Percentiles rank a stretch among this genome's conserved stretches.
phyloP scores from a whole-genome alignment of 2,329 filamentous ascomycete species.

The Talaromyces sp. region DNA sequence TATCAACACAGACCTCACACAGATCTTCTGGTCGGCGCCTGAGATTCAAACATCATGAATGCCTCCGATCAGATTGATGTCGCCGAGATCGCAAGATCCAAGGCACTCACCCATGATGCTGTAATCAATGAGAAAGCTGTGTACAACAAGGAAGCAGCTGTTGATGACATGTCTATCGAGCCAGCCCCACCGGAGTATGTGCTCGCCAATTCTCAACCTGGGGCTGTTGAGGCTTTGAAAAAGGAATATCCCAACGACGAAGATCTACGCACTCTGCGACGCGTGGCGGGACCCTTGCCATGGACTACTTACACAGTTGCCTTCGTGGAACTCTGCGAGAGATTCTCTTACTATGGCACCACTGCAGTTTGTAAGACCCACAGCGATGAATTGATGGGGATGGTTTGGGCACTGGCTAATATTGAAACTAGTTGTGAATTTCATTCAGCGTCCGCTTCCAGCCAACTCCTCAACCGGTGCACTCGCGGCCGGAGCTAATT shows the following conservation, averaged over 20 bases:
- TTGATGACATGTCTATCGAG: slow-evolving; percentile 16
- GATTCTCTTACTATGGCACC: slow-evolving; percentile 77
- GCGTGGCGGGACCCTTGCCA: slow-evolving; percentile 53
- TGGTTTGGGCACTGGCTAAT: slow-evolving; percentile 11
- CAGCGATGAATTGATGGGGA: not conserved
- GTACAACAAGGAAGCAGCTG: not conserved
- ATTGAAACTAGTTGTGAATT: slow-evolving; percentile 58
- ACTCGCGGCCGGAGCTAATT: slow-evolving; percentile 18
- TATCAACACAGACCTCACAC: not conserved
- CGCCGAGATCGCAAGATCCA: slow-evolving; percentile 28
- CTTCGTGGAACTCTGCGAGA: slow-evolving; percentile 74
- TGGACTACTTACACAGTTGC: slow-evolving; percentile 70
- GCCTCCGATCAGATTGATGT: slow-evolving; percentile 29
- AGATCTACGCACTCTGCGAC: slow-evolving; percentile 38
- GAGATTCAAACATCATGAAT: slow-evolving; percentile 34
- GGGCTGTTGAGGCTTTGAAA: not conserved
- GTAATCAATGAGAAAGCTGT: slow-evolving; percentile 15
- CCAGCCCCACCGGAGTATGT: not conserved
- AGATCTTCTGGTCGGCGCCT: no score
- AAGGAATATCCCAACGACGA: slow-evolving; percentile 34
- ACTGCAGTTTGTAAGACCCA: slow-evolving; percentile 62
- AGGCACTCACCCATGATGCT: slow-evolving; percentile 21
- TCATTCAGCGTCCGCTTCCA: slow-evolving; percentile 61
- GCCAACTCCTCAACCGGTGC: slow-evolving; percentile 57
- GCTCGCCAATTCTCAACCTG: not conserved